A percentile compares a stretch with the other conserved stretches of the same genome.
Evolutionary conservation across 495 filamentous ascomycete species (phyloP).

Genomic region (Penicillium pulvis): DNA sequence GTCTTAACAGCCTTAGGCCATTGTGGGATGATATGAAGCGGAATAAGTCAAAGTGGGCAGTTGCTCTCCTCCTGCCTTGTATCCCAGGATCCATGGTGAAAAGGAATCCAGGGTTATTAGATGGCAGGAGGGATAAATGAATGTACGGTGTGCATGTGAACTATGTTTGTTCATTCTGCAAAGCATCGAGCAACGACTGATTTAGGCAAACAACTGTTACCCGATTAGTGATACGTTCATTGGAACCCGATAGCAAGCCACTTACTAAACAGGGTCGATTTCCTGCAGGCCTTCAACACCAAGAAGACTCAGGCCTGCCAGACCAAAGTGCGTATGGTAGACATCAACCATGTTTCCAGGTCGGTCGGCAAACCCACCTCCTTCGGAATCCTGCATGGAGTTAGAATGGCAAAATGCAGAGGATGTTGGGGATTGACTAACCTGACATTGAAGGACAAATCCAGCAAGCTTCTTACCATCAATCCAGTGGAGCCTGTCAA

Average conservation of each 20-base stretch:
- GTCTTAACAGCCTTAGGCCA: constrained; percentile 47
- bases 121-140: constrained; percentile 61
- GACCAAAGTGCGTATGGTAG: constrained; percentile 88
- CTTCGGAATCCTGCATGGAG: constrained; percentile 65
- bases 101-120: constrained; percentile 66
- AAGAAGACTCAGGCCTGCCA: constrained; percentile 86
- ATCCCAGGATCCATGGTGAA: constrained; percentile 59
- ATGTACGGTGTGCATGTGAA: background rate
- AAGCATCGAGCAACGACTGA: constrained; percentile 59
- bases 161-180: constrained; percentile 28
- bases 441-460: constrained; percentile 85
- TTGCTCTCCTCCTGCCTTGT: constrained; percentile 73
- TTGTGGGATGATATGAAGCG: constrained; percentile 50
- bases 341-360: constrained; percentile 96
- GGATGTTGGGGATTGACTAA: constrained; percentile 29
- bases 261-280: constrained; percentile 87
- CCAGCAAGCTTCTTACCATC: constrained; percentile 70
- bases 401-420: constrained; percentile 21
- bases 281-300: constrained; percentile 71
- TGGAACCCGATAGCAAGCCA: constrained; percentile 13
- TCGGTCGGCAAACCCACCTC: constrained; percentile 85
- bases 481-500: constrained; percentile 88
- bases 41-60: constrained; percentile 48
- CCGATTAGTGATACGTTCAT: constrained; percentile 9
- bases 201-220: constrained; percentile 71